phyloP scores from a whole-genome alignment of 2,329 filamentous ascomycete species.

The Huntiella omanensis region DNA sequence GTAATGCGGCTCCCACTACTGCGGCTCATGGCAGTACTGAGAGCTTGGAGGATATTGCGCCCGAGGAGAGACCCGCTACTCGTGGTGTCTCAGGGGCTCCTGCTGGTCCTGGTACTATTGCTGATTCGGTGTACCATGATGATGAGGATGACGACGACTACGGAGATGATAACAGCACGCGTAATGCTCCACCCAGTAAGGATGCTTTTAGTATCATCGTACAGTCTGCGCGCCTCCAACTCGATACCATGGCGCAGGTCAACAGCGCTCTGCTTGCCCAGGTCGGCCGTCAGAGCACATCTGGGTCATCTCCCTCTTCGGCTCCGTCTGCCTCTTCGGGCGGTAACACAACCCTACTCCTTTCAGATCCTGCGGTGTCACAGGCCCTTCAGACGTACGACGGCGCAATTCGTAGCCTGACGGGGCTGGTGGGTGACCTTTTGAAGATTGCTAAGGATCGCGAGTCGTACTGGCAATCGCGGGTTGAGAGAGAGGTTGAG shows the following conservation, averaged over 20 bases:
- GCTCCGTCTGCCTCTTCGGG: conserved; percentile 28
- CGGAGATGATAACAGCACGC: conserved; percentile 54
- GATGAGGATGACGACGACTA: conserved; percentile 64
- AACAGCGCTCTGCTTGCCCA: conserved; percentile 62
- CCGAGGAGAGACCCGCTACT: conserved; percentile 24
- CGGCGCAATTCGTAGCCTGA: conserved; percentile 71
- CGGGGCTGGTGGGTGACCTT: conserved; percentile 66
- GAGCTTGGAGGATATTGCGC: conserved; percentile 33
- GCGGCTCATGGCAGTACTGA: conserved; percentile 23
- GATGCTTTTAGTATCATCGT: conserved; percentile 96
- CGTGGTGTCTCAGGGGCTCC: conserved; percentile 16
- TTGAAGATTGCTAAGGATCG: conserved; percentile 85
- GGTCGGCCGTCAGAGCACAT: conserved; percentile 18
- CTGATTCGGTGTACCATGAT: conserved; percentile 21
- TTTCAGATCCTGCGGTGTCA: conserved; percentile 59
- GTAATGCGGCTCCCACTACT: conserved; percentile 23
- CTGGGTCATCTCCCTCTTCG: not conserved
- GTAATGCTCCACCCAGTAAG: conserved; percentile 58
- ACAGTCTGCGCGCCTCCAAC: conserved; percentile 79
- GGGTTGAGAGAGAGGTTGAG: conserved; percentile 76
- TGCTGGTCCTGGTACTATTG: conserved; percentile 1
- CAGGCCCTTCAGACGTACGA: conserved; percentile 77
- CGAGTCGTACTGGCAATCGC: conserved; percentile 93
- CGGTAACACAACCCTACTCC: conserved; percentile 16
- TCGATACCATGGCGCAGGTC: conserved; percentile 76